Conservation (phyloP, 1,284 basidiomycete genomes). For the Austroboletus novae-zelandiae region DNA sequence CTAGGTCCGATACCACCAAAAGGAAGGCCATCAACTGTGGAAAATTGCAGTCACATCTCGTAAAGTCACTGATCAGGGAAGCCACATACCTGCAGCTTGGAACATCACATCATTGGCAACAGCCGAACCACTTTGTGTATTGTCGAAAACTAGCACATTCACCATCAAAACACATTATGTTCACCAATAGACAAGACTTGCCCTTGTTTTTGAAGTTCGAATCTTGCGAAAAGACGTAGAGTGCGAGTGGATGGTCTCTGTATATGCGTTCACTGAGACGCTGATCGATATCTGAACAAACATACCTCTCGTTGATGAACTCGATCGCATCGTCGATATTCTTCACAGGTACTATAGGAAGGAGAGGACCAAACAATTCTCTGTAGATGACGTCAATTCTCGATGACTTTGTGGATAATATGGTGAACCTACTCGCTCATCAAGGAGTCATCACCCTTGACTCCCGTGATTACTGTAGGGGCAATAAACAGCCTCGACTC, state of each 20-base stretch:
- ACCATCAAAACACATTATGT: conserved; percentile 4
- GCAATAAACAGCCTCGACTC: conserved; percentile 58
- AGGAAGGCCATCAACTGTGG: conserved; percentile 58
- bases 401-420: too few species aligned
- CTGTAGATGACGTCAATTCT: conserved; percentile 27
- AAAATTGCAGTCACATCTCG: background rate
- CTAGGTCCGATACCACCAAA: conserved; percentile 74
- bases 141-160: conserved; percentile 51
- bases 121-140: conserved; percentile 65
- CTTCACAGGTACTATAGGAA: conserved; percentile 78
- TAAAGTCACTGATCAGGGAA: background rate
- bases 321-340: conserved; percentile 70
- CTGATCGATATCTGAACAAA: background rate
- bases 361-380: conserved; percentile 75
- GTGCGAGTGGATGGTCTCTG: conserved; percentile 72
- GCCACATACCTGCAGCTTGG: conserved; percentile 40
- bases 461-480: conserved; percentile 68
- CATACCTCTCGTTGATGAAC: conserved; percentile 62
- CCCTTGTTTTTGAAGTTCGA: conserved; percentile 60
- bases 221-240: conserved; percentile 75
- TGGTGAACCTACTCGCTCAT: conserved; percentile 63
- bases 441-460: conserved; percentile 61
- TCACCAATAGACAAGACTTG: conserved; percentile 18
- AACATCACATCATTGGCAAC: conserved; percentile 68
- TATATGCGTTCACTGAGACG: background rate